phyloP scores from a whole-genome alignment of 2,329 filamentous ascomycete genomes.

The Exophiala aquamarina region DNA sequence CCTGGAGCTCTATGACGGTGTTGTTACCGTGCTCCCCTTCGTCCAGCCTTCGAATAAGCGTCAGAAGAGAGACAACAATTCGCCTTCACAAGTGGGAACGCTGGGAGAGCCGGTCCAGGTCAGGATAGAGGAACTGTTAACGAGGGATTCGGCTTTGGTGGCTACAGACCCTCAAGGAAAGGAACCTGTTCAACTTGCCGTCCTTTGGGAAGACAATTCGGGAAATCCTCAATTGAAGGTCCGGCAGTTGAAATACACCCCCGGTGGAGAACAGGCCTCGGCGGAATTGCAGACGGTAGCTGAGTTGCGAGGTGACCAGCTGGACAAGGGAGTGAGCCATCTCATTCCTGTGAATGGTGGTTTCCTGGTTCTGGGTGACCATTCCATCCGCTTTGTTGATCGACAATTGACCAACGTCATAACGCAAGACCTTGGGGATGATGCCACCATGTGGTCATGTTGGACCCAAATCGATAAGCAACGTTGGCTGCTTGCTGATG shows the following conservation, averaged over 20 bases:
- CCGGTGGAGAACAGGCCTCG: conserved; percentile 44
- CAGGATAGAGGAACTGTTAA: conserved; percentile 65
- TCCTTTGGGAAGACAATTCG: conserved; percentile 65
- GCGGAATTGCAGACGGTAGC: conserved; percentile 56
- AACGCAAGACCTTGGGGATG: conserved; percentile 63
- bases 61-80: conserved; percentile 26
- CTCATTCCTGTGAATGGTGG: conserved; percentile 64
- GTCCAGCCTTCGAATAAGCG: conserved; percentile 53
- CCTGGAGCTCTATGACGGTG: conserved; percentile 67
- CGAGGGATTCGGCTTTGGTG: conserved; percentile 66
- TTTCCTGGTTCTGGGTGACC: conserved; percentile 74
- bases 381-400: conserved; percentile 80
- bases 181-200: conserved; percentile 60
- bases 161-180: conserved; percentile 48
- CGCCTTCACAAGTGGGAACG: conserved; percentile 40
- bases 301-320: conserved; percentile 48
- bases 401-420: conserved; percentile 69
- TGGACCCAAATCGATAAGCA: conserved; percentile 84
- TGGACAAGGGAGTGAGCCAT: conserved; percentile 62
- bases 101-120: conserved; percentile 62
- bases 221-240: conserved; percentile 57
- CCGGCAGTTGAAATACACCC: conserved; percentile 54
- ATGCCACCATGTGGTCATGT: conserved; percentile 79
- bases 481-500: conserved; percentile 85
- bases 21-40: conserved; percentile 65